Base-by-base conservation (phyloP, 2,329 filamentous ascomycete genomes). In the Colletotrichum kahawae region DNA sequence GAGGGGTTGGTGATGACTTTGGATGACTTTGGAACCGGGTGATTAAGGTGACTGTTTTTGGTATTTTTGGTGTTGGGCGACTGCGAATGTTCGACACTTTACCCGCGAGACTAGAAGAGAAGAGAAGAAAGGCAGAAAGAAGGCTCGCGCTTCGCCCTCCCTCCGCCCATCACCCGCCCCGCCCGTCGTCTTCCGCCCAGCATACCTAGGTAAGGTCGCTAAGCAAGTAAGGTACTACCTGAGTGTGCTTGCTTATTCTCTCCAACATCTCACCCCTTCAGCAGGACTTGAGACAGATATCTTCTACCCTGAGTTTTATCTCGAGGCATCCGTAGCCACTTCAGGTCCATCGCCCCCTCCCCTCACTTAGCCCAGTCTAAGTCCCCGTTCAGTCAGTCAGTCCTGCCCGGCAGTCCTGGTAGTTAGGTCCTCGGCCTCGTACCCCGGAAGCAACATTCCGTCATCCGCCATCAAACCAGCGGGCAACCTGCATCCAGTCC, bases 221-320 rank as follows among this genome's bases (percentile, higher is more conserved):
- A 12, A 43, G 18, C 18, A 43, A 43, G 38, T 43, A 43, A 48
- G 43, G 43, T 21, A 21, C 43, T 48, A 16, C 7, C n/a, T 12
- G 43, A 48, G 43, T 48, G 43, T 12, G 43, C 43, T 21, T 48
- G 43, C 43, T 48, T 48, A 13, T 48, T 48, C 43, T 48, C 43
- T 48, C n/a, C 43, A 48, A 48, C 43, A 21, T 21, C 43, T 48
- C 43, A 76, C 67, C 70, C 74, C 69, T 62, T 60, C 64, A 67
- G 43, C 43, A 48, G n/a, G 43, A 48, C 43, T 66, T 68, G 72
- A 76, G 74, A 64, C 76, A 31, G 54, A 36, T 21, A 48, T n/a
- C 43, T 21, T 48, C 21, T 48, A 48, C n/a, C 54, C 60, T 29
- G 12, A 24, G 60, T 27, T 64, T 34, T 29, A 63, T 71, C 70